Base-by-base conservation (phyloP, 805 yeast genomes). In the Candida qinlingensis region DNA sequence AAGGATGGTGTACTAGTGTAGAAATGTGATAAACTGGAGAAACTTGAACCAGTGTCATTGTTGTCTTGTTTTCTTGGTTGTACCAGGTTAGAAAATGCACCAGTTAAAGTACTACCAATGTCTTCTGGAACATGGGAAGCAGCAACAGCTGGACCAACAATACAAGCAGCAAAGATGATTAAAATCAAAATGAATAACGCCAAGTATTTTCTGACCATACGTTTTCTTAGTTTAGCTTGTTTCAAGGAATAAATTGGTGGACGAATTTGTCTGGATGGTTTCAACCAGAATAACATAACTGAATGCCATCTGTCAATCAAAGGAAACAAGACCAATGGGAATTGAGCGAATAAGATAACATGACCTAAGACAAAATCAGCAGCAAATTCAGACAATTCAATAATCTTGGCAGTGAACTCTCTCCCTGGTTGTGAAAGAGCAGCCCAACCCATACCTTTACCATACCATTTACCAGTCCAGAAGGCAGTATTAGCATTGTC, bases 401-500 rank as follows among this genome's bases (percentile, higher is more conserved):
- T 87, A 54, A 85, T 78, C 80, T 94, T 94, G 58, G 97, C 97
- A 62, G 81, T 77, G 64, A 88, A 88, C 74, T 94, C 99, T 77
- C 99, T 88, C 46, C 87, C 65, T 54, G 99, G 99, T 74, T 92
- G 98, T 34, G 98, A 84, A 77, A 87, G 80, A 25, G 97, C 96
- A 79, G 85, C 81, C 81, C 84, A 82, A 51, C 98, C 99, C 70
- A 92, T 72, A 64, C 96, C 94, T 52, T 87, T 76, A 51, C 96
- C 94, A 69, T 91, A 90, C 99, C 99, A 94, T 72, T 90, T 91
- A 78, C 99, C 99, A 50, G 96, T 87, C 99, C 99, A 94, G 95
- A 96, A 94, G 30, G 99, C 98, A 60, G 96, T 86, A 74, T 94
- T 94, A 36, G 98, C 76, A 65, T 84, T 88, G 71, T 92, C 97